Conservation (phyloP, 2,329 filamentous ascomycete species). For the Penicillium occitanis region DNA sequence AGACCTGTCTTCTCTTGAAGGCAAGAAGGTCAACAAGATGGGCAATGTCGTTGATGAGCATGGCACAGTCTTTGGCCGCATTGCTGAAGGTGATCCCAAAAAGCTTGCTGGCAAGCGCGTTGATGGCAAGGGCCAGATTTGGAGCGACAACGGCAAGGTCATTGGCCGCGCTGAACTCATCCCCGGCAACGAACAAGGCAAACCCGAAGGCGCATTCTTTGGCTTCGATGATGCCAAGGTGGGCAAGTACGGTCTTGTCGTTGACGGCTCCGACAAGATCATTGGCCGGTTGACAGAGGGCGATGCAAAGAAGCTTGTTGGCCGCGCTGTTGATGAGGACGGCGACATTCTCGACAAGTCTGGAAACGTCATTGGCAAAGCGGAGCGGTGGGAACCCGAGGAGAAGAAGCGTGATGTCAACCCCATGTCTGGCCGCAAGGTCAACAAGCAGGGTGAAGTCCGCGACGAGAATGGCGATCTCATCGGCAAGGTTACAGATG, state of each 20-base stretch:
- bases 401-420: conserved; percentile 56
- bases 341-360: conserved; percentile 67
- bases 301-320: conserved; percentile 62
- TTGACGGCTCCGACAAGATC: conserved; percentile 54
- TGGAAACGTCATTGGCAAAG: conserved; percentile 67
- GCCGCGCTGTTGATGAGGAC: conserved; percentile 66
- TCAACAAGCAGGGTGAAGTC: conserved; percentile 54
- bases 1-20: conserved; percentile 61
- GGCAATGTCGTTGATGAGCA: conserved; percentile 62
- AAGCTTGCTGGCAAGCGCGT: conserved; percentile 62
- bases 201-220: conserved; percentile 59
- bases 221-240: conserved; percentile 59
- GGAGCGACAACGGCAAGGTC: conserved; percentile 63
- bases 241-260: conserved; percentile 58
- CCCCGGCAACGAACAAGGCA: conserved; percentile 49
- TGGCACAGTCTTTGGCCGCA: conserved; percentile 59
- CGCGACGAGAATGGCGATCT: conserved; percentile 48
- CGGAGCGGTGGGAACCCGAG: conserved; percentile 67
- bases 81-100: conserved; percentile 57
- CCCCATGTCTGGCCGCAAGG: conserved; percentile 57
- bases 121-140: conserved; percentile 62
- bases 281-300: conserved; percentile 63
- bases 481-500: conserved; percentile 48
- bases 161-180: conserved; percentile 60
- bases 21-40: conserved; percentile 63